Evolutionary conservation across 2,329 filamentous ascomycete genomes (phyloP).

Genomic region (Penicillium sp.): DNA sequence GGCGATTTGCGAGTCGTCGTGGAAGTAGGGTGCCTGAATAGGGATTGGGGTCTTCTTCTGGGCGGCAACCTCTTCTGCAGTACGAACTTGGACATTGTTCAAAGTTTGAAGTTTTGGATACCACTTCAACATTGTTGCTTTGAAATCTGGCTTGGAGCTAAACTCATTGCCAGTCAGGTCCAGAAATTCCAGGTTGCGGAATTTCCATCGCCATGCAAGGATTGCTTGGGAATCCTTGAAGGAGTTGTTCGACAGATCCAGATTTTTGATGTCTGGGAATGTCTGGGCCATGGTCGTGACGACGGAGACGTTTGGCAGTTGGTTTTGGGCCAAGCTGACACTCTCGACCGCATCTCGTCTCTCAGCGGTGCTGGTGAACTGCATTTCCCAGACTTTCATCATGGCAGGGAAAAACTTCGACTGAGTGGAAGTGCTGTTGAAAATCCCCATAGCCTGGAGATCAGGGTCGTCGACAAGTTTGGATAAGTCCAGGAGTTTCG

Average conservation of each 20-base stretch:
- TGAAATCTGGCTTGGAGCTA: conserved; percentile 64
- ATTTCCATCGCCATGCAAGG: conserved; percentile 76
- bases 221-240: conserved; percentile 71
- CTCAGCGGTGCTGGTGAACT: conserved; percentile 72
- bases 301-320: conserved; percentile 70
- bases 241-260: conserved; percentile 85
- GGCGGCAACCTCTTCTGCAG: conserved; percentile 69
- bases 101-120: conserved; percentile 80
- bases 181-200: conserved; percentile 78
- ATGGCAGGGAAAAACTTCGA: conserved; percentile 91
- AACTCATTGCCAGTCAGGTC: conserved; percentile 79
- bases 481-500: conserved; percentile 84
- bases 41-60: conserved; percentile 63
- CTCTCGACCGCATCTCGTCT: conserved; percentile 80
- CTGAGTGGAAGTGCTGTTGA: conserved; percentile 70
- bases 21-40: conserved; percentile 69
- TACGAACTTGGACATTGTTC: conserved; percentile 75
- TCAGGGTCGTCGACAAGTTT: conserved; percentile 72
- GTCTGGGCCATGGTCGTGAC: conserved; percentile 77
- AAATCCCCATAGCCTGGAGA: conserved; percentile 75
- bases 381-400: conserved; percentile 80
- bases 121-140: conserved; percentile 74
- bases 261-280: conserved; percentile 82
- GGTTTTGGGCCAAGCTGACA: conserved; percentile 81
- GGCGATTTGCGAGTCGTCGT: conserved; percentile 74